phyloP scores from a whole-genome alignment of 1,284 basidiomycete species.

The Puccinia horiana region DNA sequence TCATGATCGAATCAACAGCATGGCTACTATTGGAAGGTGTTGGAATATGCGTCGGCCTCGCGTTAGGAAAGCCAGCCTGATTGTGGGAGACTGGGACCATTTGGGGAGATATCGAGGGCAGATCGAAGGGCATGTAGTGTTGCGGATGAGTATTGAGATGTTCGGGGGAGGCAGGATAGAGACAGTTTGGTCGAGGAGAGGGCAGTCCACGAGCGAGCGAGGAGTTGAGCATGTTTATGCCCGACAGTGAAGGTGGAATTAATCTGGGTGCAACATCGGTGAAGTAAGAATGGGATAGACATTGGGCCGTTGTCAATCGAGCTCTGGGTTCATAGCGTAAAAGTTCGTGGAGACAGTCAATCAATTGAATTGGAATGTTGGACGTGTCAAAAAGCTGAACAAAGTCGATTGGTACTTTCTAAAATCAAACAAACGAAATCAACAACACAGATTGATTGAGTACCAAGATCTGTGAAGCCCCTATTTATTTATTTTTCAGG shows the following conservation, averaged over 20 bases:
- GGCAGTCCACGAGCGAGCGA: constrained; percentile 57
- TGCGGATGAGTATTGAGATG: constrained; percentile 53
- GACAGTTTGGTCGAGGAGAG: constrained; percentile 45
- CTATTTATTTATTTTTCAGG: constrained; percentile 12
- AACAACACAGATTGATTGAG: too few relatives aligned
- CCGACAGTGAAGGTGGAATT: constrained; percentile 54
- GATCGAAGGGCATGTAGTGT: constrained; percentile 51
- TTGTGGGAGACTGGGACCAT: constrained; percentile 54
- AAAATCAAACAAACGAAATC: not conserved
- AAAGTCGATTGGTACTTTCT: constrained; percentile 77
- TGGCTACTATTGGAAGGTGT: constrained; percentile 47
- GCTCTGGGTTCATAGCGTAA: constrained; percentile 86
- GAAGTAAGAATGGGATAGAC: constrained; percentile 85
- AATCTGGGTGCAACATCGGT: constrained; percentile 65
- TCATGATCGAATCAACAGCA: constrained; percentile 50
- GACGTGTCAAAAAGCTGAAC: constrained; percentile 74
- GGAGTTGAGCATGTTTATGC: constrained; percentile 55
- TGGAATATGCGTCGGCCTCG: constrained; percentile 39
- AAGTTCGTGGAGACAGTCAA: constrained; percentile 88
- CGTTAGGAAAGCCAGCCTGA: constrained; percentile 48
- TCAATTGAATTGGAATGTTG: constrained; percentile 71
- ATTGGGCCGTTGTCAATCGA: constrained; percentile 80
- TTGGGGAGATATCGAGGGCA: constrained; percentile 52
- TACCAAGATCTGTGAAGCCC: constrained; percentile 43
- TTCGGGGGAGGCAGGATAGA: constrained; percentile 50